Base-by-base conservation (phyloP, 2,329 filamentous ascomycete species). In the Fusarium begoniae region DNA sequence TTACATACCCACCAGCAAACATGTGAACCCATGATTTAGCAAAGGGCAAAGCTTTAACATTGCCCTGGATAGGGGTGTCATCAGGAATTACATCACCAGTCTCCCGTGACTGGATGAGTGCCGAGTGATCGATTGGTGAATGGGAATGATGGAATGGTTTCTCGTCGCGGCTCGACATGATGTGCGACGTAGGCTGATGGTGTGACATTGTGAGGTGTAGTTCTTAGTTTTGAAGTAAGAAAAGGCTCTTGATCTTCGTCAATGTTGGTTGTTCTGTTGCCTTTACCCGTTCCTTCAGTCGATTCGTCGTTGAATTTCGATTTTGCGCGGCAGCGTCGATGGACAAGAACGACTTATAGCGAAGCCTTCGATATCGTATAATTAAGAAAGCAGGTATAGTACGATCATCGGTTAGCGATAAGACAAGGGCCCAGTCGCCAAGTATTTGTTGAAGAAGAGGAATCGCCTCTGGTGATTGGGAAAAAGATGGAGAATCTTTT, bases 1-100 rank as follows among this genome's bases (percentile, higher is more conserved):
- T 59, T 11, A 85, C 89, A 79, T 89, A 97, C 94, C 91, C 95
- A 87, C 95, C 95, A 62, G 95, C 95, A 66, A 98, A 89, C 79
- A 98, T 92, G 86, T 98, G 95, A 70, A 95, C 93, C 93, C 94
- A 97, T 82, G 94, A 95, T 82, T 95, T 95, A 24, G 91, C 87
- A 78, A 89, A 89, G 5, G 88, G 87, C 43, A 86, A 82, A 22
- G 81, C 80, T 72, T 85, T 84, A 61, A 81, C 75, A 61, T 81
- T 76, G 24, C 76, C 76, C 37, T 80, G 72, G 58, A 77, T 68
- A 24, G 81, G 79, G 24, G 76, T 73, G 61, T 84, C 84, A 59
- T 85, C 83, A 5, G 89, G 87, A 7, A 87, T 78, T 9, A 87
- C 82, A 64, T 89, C 88, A 41, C 90, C 90, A 20, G 87, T 88